Percentiles rank a stretch among this genome's conserved stretches.
Conservation (phyloP, 371 early-diverging fungal species). For the Lichtheimia ornata region DNA sequence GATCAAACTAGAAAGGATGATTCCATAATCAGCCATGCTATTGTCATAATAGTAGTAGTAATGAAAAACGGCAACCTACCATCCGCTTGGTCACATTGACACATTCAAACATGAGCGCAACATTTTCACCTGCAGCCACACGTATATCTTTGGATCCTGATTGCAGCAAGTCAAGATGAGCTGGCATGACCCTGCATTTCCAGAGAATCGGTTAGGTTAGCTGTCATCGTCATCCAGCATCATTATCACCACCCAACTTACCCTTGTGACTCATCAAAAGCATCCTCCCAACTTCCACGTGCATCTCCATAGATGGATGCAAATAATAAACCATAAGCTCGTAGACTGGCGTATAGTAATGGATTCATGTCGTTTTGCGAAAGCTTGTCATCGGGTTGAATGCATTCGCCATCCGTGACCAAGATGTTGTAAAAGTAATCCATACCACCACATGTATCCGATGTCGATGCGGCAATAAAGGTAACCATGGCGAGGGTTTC, state of each 20-base stretch:
- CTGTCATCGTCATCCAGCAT: no score
- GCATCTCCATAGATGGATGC: conserved; percentile 45
- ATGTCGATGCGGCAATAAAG: conserved; percentile 59
- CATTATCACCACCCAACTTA: conserved; percentile 10
- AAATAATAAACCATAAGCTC: conserved; percentile 50
- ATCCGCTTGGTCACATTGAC: conserved; percentile 7
- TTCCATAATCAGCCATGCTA: no score
- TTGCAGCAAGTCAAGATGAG: conserved; percentile 54
- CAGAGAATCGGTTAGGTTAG: neutral
- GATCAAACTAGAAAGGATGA: conserved; percentile 17
- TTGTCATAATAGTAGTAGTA: neutral
- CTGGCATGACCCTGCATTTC: conserved; percentile 26
- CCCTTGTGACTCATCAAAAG: conserved; percentile 48
- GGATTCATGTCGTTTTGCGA: conserved; percentile 16
- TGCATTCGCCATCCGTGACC: conserved; percentile 19
- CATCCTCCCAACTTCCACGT: conserved; percentile 31
- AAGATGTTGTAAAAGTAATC: conserved; percentile 34
- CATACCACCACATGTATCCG: conserved; percentile 41
- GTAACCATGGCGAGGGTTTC: conserved; percentile 55
- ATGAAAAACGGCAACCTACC: neutral
- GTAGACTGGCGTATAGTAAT: conserved; percentile 37
- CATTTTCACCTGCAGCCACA: conserved; percentile 72
- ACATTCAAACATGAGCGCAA: conserved; percentile 68
- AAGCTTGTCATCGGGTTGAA: conserved; percentile 23
- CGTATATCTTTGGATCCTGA: conserved; percentile 62